phyloP scores from a whole-genome alignment of 176 grass and related monocot genomes.

The Aechmea fasciata region DNA sequence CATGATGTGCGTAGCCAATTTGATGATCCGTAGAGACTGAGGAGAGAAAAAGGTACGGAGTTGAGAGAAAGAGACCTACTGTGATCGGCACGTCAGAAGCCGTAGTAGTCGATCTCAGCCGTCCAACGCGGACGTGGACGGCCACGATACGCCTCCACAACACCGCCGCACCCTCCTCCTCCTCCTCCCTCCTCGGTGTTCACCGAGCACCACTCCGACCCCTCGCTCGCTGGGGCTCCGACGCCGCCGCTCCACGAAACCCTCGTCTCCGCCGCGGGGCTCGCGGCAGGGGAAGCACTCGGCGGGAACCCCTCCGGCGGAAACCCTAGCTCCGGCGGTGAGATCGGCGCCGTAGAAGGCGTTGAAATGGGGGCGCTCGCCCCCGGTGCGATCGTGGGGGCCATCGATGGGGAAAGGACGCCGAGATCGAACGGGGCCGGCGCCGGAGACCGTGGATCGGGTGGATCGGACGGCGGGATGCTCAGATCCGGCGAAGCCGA shows the following conservation, averaged over 20 bases:
- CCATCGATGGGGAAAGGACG: not conserved
- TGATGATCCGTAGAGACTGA: too few species aligned
- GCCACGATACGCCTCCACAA: too few species aligned
- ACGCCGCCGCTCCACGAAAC: not conserved
- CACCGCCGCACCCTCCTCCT: too few species aligned
- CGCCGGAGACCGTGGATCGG: not conserved
- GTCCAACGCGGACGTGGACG: too few species aligned
- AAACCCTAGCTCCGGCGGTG: not conserved
- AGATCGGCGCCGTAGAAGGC: too few species aligned
- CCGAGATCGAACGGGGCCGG: not conserved
- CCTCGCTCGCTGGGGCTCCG: not conserved
- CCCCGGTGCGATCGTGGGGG: not conserved
- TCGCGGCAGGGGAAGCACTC: not conserved
- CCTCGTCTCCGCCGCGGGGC: not conserved
- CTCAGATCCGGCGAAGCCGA: not conserved
- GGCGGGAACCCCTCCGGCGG: not conserved
- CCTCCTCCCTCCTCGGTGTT: too few species aligned
- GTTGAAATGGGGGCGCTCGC: not conserved
- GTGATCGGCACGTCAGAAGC: too few species aligned
- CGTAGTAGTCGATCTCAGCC: too few species aligned
- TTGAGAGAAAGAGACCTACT: too few species aligned
- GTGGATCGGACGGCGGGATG: not conserved
- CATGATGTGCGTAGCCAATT: too few species aligned
- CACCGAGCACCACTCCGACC: too few species aligned
- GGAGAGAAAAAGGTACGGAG: too few species aligned